Base-by-base conservation (phyloP, 2,329 filamentous ascomycete genomes). In the Fusarium piperis region DNA sequence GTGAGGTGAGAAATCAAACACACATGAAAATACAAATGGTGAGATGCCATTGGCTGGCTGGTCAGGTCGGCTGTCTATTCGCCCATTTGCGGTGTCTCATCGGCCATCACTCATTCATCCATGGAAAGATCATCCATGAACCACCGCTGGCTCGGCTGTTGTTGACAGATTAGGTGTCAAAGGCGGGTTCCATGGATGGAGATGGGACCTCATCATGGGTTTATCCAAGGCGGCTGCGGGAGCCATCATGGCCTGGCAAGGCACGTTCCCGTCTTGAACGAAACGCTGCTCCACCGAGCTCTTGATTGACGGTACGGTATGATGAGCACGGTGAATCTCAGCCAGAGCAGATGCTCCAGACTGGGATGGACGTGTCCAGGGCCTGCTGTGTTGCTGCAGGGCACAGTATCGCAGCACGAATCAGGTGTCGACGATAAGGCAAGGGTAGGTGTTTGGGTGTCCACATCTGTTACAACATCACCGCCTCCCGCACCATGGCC, bases 381-480 rank as follows among this genome's bases (percentile, higher is more conserved):
- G 23, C 46, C 26, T 58, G 36, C 16, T n/a, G 26, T 30, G 18
- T 35, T 20, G 44, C 58, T 26, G 39, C 41, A 57, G 57, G 57
- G 58, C 53, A 62, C 39, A 53, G n/a, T 28, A 33, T 35, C 39
- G 59, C 70, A 68, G 53, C 59, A 56, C 70, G 57, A 72, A 71
- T 68, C 53, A 71, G 15, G 20, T 6, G 38, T 16, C 28, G 15
- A 64, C 53, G 57, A 73, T 65, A 72, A 59, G 67, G 46, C 41
- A n/a, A 30, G 38, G 35, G 51, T 46, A 63, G 20, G 57, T 71
- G 46, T 59, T 61, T 18, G 39, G 18, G 63, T 57, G 15, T n/a
- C 67, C 70, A 73, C 67, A 59, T 71, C 52, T 56, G 51, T 52
- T 64, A 62, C 70, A 70, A 59, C 63, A 73, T 70, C 62, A 73